A percentile compares a stretch with the other conserved stretches of the same genome.
Evolutionary conservation across 2,329 filamentous ascomycete species (phyloP).

Genomic region (Beauveria sp.): DNA sequence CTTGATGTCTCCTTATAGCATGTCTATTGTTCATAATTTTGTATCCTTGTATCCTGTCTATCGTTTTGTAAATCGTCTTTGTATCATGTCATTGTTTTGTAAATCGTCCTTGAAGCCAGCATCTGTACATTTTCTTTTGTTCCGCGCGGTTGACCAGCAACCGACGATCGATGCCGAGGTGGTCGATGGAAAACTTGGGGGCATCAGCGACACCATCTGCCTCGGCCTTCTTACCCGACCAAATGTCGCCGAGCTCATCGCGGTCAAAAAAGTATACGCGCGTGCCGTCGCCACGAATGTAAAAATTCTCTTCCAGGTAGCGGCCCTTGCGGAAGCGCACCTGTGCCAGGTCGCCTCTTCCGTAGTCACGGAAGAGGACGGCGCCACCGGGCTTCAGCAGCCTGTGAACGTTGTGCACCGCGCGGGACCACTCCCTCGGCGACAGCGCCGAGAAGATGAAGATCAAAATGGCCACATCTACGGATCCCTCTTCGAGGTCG

Average conservation of each 20-base stretch:
- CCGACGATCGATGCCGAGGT: slow-evolving; percentile 78
- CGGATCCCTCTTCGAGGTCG: slow-evolving; percentile 65
- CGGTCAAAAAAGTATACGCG: slow-evolving; percentile 95
- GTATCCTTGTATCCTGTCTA: no score
- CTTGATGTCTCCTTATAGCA: no score
- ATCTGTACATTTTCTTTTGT: slow-evolving; percentile 96
- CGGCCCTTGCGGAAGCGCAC: slow-evolving; percentile 94
- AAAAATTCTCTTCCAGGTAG: slow-evolving; percentile 95
- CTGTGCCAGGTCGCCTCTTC: slow-evolving; percentile 88
- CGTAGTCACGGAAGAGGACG: slow-evolving; percentile 94
- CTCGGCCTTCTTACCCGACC: slow-evolving; percentile 44
- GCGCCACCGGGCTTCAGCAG: slow-evolving; percentile 88
- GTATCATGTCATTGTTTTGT: slow-evolving; percentile 49
- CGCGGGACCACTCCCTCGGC: slow-evolving; percentile 75
- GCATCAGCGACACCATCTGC: slow-evolving; percentile 20
- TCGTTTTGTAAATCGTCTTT: neutral
- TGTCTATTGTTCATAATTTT: no score
- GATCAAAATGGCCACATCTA: slow-evolving; percentile 89
- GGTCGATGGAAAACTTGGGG: slow-evolving; percentile 58
- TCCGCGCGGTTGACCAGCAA: slow-evolving; percentile 87
- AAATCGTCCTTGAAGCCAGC: slow-evolving; percentile 86
- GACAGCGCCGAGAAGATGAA: slow-evolving; percentile 95
- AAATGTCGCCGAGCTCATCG: slow-evolving; percentile 73
- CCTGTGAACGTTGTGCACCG: slow-evolving; percentile 71
- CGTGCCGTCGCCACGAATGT: slow-evolving; percentile 90